Evolutionary conservation across 345 rosid species (phyloP).

Genomic region (Aquilaria sinensis): DNA sequence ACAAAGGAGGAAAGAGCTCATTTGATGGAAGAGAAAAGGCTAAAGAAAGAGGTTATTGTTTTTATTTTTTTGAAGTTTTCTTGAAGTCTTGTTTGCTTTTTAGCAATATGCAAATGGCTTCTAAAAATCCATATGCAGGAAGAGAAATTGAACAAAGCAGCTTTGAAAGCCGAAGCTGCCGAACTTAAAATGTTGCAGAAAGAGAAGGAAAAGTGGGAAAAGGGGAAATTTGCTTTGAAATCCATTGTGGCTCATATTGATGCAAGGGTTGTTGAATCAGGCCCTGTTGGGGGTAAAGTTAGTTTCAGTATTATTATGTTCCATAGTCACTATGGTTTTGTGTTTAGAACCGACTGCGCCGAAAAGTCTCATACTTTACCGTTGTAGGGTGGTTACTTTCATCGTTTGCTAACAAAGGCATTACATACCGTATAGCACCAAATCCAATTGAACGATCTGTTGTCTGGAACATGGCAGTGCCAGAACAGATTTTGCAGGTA

Average conservation of each 20-base stretch:
- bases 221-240: conserved; percentile 78
- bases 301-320: conserved; percentile 7
- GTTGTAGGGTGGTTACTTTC: conserved; percentile 75
- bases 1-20: conserved; percentile 48
- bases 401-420: conserved; percentile 79
- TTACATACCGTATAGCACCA: conserved; percentile 52
- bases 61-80: conserved; percentile 7
- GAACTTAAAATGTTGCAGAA: conserved; percentile 65
- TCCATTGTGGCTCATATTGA: conserved; percentile 83
- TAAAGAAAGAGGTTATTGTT: conserved; percentile 57
- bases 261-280: conserved; percentile 72
- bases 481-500: conserved; percentile 75
- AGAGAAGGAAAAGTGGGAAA: conserved; percentile 82
- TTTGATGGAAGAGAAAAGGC: conserved; percentile 67
- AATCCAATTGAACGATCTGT: conserved; percentile 85
- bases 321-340: neutral
- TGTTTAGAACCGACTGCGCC: conserved; percentile 8
- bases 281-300: conserved; percentile 71
- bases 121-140: conserved; percentile 40
- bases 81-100: conserved; percentile 5
- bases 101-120: conserved; percentile 2
- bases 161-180: conserved; percentile 79
- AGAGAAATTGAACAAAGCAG: conserved; percentile 76
- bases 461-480: conserved; percentile 75
- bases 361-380: conserved; percentile 21